These are phyloP conservation scores for Trametes cinnabarina DNA, from an alignment of 768 basidiomycete species.

Conservation along the genomic window DNA sequence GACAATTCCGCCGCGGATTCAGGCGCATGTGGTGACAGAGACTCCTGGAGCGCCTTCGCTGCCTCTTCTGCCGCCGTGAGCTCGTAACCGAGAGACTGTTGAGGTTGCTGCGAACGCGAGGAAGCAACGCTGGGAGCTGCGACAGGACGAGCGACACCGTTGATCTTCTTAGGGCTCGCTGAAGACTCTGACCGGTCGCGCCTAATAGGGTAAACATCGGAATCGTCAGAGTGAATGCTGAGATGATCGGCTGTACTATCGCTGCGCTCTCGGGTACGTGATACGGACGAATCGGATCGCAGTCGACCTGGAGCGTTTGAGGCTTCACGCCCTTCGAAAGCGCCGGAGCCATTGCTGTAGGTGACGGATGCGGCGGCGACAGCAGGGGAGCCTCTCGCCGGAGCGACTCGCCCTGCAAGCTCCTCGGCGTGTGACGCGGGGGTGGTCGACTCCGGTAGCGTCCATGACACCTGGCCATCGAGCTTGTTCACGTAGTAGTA, in stretches of 20 bases:
- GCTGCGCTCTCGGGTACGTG: slow-evolving; percentile 29
- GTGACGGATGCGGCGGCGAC: background rate
- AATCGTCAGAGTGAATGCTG: slow-evolving; percentile 80
- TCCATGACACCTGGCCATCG: slow-evolving; percentile 69
- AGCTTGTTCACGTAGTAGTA: slow-evolving; percentile 77
- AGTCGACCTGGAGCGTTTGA: slow-evolving; percentile 9
- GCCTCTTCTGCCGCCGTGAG: slow-evolving; percentile 66
- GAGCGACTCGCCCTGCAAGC: background rate
- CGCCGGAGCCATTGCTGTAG: slow-evolving; percentile 4
- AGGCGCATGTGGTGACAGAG: slow-evolving; percentile 55
- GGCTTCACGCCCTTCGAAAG: slow-evolving; percentile 3
- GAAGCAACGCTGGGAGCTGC: background rate
- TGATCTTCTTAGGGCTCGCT: slow-evolving; percentile 15
- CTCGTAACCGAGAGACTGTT: slow-evolving; percentile 14
- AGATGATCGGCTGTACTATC: slow-evolving; percentile 41
- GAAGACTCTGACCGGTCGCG: slow-evolving; percentile 21
- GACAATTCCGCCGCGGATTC: slow-evolving; percentile 63
- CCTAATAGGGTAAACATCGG: slow-evolving; percentile 60
- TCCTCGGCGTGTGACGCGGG: slow-evolving; percentile 6
- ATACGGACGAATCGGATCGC: slow-evolving; percentile 37
- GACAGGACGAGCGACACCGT: background rate
- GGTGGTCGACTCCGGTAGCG: slow-evolving; percentile 23
- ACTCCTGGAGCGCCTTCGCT: slow-evolving; percentile 62
- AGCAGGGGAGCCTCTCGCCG: background rate
- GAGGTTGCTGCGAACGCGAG: slow-evolving; percentile 1